Percentiles rank a stretch among this genome's conserved stretches.
These are phyloP conservation scores for Syncephalis fuscata DNA, from an alignment of 371 early-diverging fungal genomes.

Conservation along the genomic window DNA sequence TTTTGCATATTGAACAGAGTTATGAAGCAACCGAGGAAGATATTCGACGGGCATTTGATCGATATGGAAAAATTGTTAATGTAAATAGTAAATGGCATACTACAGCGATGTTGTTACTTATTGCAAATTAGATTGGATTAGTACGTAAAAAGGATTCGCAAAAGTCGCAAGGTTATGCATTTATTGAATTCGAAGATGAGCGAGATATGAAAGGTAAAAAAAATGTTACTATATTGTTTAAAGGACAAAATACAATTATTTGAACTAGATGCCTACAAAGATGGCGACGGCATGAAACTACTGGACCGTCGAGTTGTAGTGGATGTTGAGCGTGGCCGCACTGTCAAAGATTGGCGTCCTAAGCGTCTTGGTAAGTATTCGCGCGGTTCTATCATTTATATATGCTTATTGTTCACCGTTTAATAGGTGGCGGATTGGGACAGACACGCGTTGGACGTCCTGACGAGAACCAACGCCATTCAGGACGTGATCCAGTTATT, in stretches of 20 bases:
- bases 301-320: conserved; percentile 74
- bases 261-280: conserved; percentile 56
- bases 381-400: background rate
- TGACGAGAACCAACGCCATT: conserved; percentile 26
- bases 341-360: conserved; percentile 90
- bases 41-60: conserved; percentile 62
- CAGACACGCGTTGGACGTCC: conserved; percentile 54
- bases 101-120: background rate
- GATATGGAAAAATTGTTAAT: conserved; percentile 65
- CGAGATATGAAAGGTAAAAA: conserved; percentile 61
- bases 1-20: conserved; percentile 18
- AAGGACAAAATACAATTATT: background rate
- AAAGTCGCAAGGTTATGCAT: conserved; percentile 84
- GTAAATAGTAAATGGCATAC: conserved; percentile 20
- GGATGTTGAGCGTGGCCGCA: conserved; percentile 93
- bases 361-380: conserved; percentile 45
- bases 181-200: conserved; percentile 89
- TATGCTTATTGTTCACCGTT: background rate
- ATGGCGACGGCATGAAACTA: conserved; percentile 80
- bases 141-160: conserved; percentile 36
- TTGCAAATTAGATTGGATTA: conserved; percentile 39
- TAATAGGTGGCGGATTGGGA: conserved; percentile 86
- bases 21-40: conserved; percentile 70
- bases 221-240: background rate
- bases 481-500: conserved; percentile 22